Conservation (phyloP, 306 rosid species). For the Rubus idaeus region DNA sequence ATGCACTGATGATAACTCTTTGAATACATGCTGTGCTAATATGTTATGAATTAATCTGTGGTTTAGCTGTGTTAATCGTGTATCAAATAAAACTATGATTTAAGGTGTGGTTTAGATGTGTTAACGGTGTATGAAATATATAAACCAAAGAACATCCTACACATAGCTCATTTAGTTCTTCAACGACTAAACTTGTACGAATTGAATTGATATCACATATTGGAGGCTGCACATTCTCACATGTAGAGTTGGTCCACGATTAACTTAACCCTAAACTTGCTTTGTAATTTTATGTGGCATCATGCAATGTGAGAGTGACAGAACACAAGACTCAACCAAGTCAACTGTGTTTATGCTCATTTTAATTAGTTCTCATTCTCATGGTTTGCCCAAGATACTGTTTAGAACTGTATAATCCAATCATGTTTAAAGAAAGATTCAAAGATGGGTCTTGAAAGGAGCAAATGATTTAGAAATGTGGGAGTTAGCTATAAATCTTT, state of each 20-base stretch:
- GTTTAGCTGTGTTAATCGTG: slow-evolving; percentile 3
- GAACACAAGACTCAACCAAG: slow-evolving; percentile 35
- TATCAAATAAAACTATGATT: not conserved
- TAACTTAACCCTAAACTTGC: slow-evolving; percentile 6
- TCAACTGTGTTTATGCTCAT: slow-evolving; percentile 26
- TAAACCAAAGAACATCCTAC: slow-evolving; percentile 15
- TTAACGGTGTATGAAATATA: not conserved
- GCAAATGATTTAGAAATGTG: slow-evolving; percentile 3
- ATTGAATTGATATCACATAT: slow-evolving; percentile 9
- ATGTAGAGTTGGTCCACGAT: slow-evolving; percentile 12
- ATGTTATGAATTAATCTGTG: not conserved
- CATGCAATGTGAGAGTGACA: slow-evolving; percentile 34
- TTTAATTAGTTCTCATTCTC: not conserved
- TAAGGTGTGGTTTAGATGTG: slow-evolving; percentile 3
- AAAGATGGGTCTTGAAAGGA: slow-evolving; percentile 13
- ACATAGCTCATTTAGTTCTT: slow-evolving; percentile 21
- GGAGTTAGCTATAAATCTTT: not conserved
- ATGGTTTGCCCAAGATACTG: slow-evolving; percentile 21
- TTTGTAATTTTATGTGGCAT: slow-evolving; percentile 12
- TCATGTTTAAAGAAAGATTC: not conserved
- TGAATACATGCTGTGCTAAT: not conserved
- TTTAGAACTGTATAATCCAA: slow-evolving; percentile 11
- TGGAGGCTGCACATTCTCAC: slow-evolving; percentile 24
- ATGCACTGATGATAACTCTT: not conserved
- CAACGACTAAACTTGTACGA: not conserved